Evolutionary conservation across 2,329 filamentous ascomycete genomes (phyloP).

Genomic region (Shiraia sp.): DNA sequence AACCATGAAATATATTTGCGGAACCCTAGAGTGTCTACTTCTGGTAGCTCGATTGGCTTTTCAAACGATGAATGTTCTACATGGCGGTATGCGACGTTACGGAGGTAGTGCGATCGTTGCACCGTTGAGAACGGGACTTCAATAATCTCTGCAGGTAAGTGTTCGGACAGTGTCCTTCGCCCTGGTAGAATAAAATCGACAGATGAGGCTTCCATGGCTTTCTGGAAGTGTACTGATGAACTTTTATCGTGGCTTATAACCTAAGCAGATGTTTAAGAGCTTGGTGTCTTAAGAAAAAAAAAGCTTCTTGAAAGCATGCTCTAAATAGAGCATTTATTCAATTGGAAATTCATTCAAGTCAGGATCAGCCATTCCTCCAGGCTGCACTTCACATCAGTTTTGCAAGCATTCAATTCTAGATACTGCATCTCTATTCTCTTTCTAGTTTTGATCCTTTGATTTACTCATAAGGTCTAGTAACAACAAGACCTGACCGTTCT

Average conservation of each 20-base stretch:
- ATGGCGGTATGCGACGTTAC: conserved; percentile 1
- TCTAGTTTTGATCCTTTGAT: too few relatives aligned
- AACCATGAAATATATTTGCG: conserved; percentile 18
- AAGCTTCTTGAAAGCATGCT: too few relatives aligned
- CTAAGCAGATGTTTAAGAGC: background rate
- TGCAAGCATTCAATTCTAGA: too few relatives aligned
- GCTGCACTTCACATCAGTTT: too few relatives aligned
- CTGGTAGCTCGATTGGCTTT: conserved; percentile 1
- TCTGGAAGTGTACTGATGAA: background rate
- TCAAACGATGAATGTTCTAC: background rate
- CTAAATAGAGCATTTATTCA: too few relatives aligned
- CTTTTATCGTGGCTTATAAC: background rate
- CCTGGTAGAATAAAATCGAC: conserved; percentile 14
- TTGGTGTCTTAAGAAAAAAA: too few relatives aligned
- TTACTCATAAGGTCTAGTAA: too few relatives aligned
- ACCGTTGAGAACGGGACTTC: conserved; percentile 2
- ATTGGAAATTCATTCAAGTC: too few relatives aligned
- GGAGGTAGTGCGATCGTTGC: conserved; percentile 12
- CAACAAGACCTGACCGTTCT: too few relatives aligned
- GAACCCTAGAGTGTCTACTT: conserved; percentile 16
- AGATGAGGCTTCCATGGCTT: background rate
- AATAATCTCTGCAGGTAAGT: conserved; percentile 8
- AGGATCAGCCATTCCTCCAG: too few relatives aligned
- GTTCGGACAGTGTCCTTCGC: conserved; percentile 8
- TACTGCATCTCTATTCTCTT: too few relatives aligned